Evolutionary conservation across 495 filamentous ascomycete species (phyloP).

Genomic region (Trichoderma reesei): DNA sequence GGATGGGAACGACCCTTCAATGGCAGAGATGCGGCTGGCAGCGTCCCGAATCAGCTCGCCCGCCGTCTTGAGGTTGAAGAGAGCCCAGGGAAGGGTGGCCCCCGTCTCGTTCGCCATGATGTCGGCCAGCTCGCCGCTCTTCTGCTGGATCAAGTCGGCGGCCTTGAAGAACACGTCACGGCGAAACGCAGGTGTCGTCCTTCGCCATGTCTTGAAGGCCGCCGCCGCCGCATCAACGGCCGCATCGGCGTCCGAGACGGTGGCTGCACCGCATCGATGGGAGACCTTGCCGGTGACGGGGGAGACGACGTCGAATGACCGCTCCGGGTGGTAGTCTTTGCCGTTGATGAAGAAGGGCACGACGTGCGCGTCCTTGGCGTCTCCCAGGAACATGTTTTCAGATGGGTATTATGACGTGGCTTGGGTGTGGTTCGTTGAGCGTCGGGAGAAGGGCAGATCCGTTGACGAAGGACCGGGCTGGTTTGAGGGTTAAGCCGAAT

Average conservation of each 20-base stretch:
- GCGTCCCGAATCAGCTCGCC: conserved; percentile 58
- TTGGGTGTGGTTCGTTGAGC: no score
- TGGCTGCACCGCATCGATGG: conserved; percentile 52
- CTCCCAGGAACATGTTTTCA: not conserved
- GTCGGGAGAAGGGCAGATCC: no score
- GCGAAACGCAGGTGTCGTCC: conserved; percentile 48
- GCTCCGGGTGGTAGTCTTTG: conserved; percentile 48
- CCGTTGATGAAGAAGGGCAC: conserved; percentile 69
- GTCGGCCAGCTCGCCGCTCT: conserved; percentile 51
- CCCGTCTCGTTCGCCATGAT: conserved; percentile 66
- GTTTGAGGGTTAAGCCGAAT: no score
- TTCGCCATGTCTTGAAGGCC: conserved; percentile 64
- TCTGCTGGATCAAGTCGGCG: conserved; percentile 53
- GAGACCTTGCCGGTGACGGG: conserved; percentile 54
- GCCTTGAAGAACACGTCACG: conserved; percentile 64
- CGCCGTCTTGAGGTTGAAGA: conserved; percentile 55
- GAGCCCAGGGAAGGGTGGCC: conserved; percentile 39
- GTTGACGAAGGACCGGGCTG: no score
- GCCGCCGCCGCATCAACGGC: conserved; percentile 56
- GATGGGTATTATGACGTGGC: not conserved
- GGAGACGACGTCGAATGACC: conserved; percentile 56
- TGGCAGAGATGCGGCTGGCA: conserved; percentile 50
- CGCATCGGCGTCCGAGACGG: conserved; percentile 47
- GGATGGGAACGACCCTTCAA: conserved; percentile 54
- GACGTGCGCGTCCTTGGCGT: conserved; percentile 16